Conservation (phyloP, 169 alveolate species). For the Blepharisma undulans region DNA sequence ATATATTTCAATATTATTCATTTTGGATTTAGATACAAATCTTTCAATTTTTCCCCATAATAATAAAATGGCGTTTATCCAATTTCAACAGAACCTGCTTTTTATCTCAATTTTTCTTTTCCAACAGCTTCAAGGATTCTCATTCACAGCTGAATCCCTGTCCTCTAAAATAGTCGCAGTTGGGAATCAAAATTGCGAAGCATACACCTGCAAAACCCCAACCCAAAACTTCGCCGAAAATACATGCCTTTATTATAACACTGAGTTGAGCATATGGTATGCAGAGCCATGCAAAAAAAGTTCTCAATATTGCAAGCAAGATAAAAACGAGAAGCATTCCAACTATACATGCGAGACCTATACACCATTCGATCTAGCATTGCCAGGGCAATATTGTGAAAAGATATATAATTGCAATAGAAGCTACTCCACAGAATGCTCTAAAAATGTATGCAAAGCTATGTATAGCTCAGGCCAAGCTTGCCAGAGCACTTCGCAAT, state of each 20-base stretch:
- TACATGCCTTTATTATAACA: background rate
- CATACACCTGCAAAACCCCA: background rate
- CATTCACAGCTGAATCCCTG: background rate
- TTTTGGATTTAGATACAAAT: no score
- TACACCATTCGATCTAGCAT: background rate
- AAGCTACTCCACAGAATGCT: background rate
- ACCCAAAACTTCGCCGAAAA: background rate
- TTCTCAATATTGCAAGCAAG: background rate
- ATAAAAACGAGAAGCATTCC: background rate
- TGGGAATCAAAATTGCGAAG: background rate
- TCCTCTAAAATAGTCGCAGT: background rate
- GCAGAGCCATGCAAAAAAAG: background rate
- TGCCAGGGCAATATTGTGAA: background rate
- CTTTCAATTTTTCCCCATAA: background rate
- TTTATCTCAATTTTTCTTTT: background rate
- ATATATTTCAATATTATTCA: no score
- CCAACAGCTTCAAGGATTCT: background rate
- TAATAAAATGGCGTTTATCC: background rate
- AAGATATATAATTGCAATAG: background rate
- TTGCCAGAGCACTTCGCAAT: background rate
- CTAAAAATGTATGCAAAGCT: background rate
- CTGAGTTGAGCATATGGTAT: background rate
- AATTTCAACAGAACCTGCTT: background rate
- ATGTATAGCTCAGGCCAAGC: background rate
- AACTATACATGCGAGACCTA: background rate